Percentiles rank a stretch among this genome's conserved stretches.
Evolutionary conservation across 768 basidiomycete species (phyloP).

Genomic region (Heimioporus sp.): DNA sequence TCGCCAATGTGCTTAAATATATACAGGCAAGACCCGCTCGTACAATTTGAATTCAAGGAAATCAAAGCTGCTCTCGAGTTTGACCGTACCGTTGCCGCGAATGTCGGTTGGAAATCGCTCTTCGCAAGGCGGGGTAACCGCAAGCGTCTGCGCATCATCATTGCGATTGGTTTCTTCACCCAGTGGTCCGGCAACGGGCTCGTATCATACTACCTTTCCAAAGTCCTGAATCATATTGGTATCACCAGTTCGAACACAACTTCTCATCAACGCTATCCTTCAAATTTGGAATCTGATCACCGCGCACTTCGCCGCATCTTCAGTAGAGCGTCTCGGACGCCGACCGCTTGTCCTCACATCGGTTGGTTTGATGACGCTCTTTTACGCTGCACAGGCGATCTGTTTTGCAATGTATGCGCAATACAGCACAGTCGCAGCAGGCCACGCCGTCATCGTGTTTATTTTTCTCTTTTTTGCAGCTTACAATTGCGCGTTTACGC

Average conservation of each 20-base stretch:
- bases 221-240: constrained; percentile 67
- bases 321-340: constrained; percentile 63
- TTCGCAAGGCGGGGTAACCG: constrained; percentile 65
- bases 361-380: constrained; percentile 53
- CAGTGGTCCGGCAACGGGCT: constrained; percentile 79
- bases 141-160: constrained; percentile 63
- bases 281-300: constrained; percentile 40
- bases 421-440: constrained; percentile 40
- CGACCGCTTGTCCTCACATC: constrained; percentile 65
- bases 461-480: constrained; percentile 54
- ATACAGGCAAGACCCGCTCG: constrained; percentile 56
- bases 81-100: constrained; percentile 56
- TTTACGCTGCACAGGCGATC: constrained; percentile 66
- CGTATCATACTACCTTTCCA: constrained; percentile 71
- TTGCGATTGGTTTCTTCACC: constrained; percentile 66
- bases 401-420: constrained; percentile 58
- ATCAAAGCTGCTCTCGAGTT: constrained; percentile 76
- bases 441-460: constrained; percentile 48
- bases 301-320: constrained; percentile 13
- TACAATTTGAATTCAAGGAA: constrained; percentile 74
- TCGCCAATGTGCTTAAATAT: neutral
- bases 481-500: constrained; percentile 74
- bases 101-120: constrained; percentile 68
- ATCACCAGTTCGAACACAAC: constrained; percentile 52
- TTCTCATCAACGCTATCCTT: constrained; percentile 59